These are phyloP conservation scores for Pelomyxa schiedti DNA, from an alignment of 78 protist genomes.

Conservation along the genomic window DNA sequence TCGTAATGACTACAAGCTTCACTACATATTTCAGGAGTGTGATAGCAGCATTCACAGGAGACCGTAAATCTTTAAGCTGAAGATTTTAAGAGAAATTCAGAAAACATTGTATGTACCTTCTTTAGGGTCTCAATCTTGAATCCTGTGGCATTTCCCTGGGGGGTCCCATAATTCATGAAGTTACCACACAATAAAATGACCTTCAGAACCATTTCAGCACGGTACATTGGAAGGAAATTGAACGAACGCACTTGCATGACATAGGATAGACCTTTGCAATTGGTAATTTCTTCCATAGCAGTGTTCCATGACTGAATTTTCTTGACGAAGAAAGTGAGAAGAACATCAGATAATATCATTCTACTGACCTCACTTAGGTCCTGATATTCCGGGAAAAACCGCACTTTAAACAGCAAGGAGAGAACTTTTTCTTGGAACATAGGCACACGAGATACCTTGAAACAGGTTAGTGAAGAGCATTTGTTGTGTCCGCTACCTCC, in stretches of 20 bases:
- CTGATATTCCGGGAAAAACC: not conserved
- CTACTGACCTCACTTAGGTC: not conserved
- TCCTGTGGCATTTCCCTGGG: not conserved
- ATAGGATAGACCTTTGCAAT: too few species aligned
- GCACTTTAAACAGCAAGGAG: not conserved
- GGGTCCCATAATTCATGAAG: not conserved
- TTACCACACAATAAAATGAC: not conserved
- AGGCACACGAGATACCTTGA: too few species aligned
- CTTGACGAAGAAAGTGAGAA: too few species aligned
- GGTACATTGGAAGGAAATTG: not conserved
- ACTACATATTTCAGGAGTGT: not conserved
- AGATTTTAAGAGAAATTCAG: not conserved
- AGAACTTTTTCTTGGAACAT: not conserved
- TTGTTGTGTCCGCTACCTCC: not conserved
- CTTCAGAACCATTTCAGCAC: not conserved
- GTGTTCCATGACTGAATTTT: too few species aligned
- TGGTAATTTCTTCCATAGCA: too few species aligned
- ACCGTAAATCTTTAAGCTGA: not conserved
- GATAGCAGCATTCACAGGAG: not conserved
- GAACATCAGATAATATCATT: too few species aligned
- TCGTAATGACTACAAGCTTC: too few species aligned
- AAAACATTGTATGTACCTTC: not conserved
- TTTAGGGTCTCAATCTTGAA: not conserved
- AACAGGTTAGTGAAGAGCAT: too few species aligned
- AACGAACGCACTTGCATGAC: not conserved